A percentile compares a stretch with the other conserved stretches of the same genome.
Evolutionary conservation across 179 eudicot genomes (phyloP).

Genomic region (Silene coronaria): DNA sequence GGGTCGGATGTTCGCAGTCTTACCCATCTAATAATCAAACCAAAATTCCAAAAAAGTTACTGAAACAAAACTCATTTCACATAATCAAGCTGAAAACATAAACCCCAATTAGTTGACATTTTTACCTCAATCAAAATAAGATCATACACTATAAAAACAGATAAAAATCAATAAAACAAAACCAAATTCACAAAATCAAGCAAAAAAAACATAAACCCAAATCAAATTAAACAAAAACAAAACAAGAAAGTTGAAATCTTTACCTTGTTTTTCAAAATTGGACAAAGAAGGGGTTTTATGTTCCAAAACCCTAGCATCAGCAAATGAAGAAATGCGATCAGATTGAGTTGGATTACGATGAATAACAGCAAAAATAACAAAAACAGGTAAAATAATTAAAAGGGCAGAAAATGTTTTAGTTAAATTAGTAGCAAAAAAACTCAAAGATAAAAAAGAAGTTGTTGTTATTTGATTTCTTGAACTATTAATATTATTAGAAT

Average conservation of each 20-base stretch:
- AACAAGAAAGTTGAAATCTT: conserved; percentile 18
- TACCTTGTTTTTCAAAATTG: conserved; percentile 25
- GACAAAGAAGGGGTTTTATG: conserved; percentile 17
- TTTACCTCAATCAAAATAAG: background rate
- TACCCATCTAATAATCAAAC: background rate
- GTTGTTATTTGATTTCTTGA: conserved; percentile 20
- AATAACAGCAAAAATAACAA: conserved; percentile 45
- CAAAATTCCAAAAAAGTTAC: background rate
- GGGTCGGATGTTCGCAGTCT: no score
- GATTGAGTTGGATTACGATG: conserved; percentile 32
- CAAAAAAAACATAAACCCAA: background rate
- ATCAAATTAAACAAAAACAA: background rate
- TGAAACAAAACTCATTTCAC: background rate
- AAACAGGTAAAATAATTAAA: conserved; percentile 50
- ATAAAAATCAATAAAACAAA: no score
- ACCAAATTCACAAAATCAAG: background rate
- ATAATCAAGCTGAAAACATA: background rate
- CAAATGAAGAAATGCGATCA: conserved; percentile 43
- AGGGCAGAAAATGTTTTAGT: conserved; percentile 40
- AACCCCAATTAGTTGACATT: background rate
- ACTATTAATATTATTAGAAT: conserved; percentile 15
- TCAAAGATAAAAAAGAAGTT: conserved; percentile 25
- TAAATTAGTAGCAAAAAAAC: conserved; percentile 40
- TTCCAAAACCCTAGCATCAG: conserved; percentile 68
- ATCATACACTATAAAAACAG: background rate